phyloP scores from a whole-genome alignment of 179 eudicot species.

The Gypsophila paniculata region DNA sequence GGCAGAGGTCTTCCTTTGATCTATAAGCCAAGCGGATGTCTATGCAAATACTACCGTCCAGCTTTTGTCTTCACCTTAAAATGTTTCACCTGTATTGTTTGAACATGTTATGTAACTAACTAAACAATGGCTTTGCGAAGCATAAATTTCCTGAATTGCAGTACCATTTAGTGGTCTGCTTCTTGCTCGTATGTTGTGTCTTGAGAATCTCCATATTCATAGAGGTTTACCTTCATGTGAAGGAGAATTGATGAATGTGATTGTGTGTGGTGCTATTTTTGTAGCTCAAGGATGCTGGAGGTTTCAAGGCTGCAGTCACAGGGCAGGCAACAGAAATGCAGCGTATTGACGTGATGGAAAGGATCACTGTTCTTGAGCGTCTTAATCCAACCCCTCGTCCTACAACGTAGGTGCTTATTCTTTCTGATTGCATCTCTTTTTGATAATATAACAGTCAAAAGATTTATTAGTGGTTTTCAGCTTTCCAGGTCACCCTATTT shows the following conservation, averaged over 20 bases:
- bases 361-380: conserved; percentile 77
- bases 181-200: neutral
- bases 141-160: neutral
- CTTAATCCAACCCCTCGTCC: conserved; percentile 96
- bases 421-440: conserved; percentile 15
- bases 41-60: neutral
- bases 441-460: conserved; percentile 17
- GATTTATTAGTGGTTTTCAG: conserved; percentile 41
- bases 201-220: neutral
- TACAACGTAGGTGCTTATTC: conserved; percentile 74
- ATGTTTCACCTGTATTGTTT: neutral
- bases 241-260: neutral
- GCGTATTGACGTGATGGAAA: conserved; percentile 79
- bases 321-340: conserved; percentile 76
- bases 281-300: conserved; percentile 85
- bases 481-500: conserved; percentile 80
- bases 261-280: conserved; percentile 13
- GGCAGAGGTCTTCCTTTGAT: neutral
- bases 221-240: neutral
- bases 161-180: neutral
- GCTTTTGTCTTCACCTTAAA: neutral
- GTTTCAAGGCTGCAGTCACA: conserved; percentile 64
- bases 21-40: neutral
- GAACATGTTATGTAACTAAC: conserved; percentile 1
- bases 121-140: neutral